Conservation (phyloP, 345 rosid genomes). For the Eucalyptus curtisii region DNA sequence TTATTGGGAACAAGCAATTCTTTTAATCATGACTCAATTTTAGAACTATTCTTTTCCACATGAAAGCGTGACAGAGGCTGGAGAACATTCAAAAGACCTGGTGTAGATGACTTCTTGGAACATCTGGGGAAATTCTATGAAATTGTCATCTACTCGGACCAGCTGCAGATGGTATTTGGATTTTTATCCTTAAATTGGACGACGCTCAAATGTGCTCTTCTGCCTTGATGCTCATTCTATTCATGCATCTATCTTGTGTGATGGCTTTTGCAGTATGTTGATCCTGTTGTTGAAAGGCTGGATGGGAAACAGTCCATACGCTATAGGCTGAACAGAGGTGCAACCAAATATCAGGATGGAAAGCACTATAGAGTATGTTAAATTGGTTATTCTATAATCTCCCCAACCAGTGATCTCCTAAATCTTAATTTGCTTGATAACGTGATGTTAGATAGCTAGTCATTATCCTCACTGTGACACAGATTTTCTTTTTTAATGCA, state of each 20-base stretch:
- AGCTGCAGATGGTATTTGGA: conserved; percentile 57
- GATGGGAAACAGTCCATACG: conserved; percentile 62
- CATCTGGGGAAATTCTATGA: conserved; percentile 77
- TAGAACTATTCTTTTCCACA: neutral
- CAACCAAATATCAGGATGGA: conserved; percentile 80
- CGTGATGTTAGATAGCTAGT: neutral
- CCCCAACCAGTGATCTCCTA: neutral
- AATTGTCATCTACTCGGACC: conserved; percentile 82
- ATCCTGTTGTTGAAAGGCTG: conserved; percentile 79
- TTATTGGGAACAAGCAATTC: neutral
- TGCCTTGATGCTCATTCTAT: neutral
- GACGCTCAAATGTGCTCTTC: neutral
- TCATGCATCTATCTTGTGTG: neutral
- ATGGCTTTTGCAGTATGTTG: conserved; percentile 52
- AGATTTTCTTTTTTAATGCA: neutral
- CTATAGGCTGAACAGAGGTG: conserved; percentile 65
- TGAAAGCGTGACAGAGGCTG: conserved; percentile 96
- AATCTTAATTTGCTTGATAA: neutral
- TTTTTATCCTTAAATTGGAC: neutral
- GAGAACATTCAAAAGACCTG: conserved; percentile 98
- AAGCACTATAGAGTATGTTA: conserved; percentile 74
- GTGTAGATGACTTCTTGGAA: conserved; percentile 90
- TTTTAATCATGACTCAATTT: neutral
- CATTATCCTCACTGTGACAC: neutral
- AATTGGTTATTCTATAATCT: neutral